Evolutionary conservation across 2,329 filamentous ascomycete species (phyloP).

Genomic region (Xylaria sp.): DNA sequence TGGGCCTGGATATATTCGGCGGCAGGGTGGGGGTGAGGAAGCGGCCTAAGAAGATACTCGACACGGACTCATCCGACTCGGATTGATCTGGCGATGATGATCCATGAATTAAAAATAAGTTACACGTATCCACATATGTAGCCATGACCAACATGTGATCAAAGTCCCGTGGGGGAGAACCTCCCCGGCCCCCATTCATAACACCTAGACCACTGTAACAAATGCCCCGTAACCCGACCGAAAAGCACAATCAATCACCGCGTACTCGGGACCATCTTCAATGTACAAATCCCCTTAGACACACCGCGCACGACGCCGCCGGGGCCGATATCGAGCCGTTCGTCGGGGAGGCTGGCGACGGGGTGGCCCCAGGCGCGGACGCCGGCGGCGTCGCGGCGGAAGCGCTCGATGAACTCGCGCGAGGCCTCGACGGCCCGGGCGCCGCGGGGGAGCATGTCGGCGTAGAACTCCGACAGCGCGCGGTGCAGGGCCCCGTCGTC

Average conservation of each 20-base stretch:
- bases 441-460: constrained; percentile 30
- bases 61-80: background rate
- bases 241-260: background rate
- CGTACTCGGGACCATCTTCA: constrained; percentile 16
- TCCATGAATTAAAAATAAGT: background rate
- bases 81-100: background rate
- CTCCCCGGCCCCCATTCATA: no score
- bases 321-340: constrained; percentile 19
- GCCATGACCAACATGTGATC: no score
- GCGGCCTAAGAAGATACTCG: background rate
- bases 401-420: constrained; percentile 19
- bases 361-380: constrained; percentile 23
- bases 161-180: no score
- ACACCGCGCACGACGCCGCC: constrained; percentile 16
- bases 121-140: background rate
- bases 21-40: constrained; percentile 6
- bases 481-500: constrained; percentile 16
- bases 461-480: constrained; percentile 30
- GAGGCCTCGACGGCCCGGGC: constrained; percentile 29
- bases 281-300: constrained; percentile 22
- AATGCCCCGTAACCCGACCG: background rate
- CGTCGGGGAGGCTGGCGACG: constrained; percentile 17
- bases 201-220: background rate
- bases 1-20: constrained; percentile 3
- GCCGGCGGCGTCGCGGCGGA: constrained; percentile 17